Percentiles rank a stretch among this genome's conserved stretches.
These are phyloP conservation scores for Setaria italica DNA, from an alignment of 202 grass and related monocot genomes.

Conservation along the genomic window DNA sequence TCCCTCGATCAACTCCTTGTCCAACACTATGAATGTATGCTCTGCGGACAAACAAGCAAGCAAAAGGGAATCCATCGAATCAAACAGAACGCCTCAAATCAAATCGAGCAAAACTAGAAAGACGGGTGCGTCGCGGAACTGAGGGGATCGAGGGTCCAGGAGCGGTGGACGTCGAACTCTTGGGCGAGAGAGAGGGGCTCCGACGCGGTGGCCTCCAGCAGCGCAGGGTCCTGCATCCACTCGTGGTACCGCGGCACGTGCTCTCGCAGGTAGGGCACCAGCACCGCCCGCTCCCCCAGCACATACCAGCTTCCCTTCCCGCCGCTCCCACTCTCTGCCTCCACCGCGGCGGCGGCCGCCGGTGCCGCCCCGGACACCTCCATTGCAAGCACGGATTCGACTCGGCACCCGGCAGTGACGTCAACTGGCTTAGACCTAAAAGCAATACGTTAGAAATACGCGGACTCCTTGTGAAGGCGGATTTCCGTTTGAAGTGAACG, in stretches of 20 bases:
- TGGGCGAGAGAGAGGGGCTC: constrained; percentile 79
- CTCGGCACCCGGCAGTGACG: neutral
- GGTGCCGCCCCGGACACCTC: constrained; percentile 32
- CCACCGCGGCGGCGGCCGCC: neutral
- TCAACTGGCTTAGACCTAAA: neutral
- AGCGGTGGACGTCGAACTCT: constrained; percentile 86
- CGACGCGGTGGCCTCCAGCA: constrained; percentile 83
- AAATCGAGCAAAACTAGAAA: constrained; percentile 10
- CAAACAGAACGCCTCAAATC: constrained; percentile 16
- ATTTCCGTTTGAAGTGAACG: neutral
- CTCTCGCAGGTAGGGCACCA: constrained; percentile 87
- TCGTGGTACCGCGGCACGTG: constrained; percentile 83
- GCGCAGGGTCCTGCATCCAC: constrained; percentile 89
- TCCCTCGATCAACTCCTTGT: constrained; percentile 68
- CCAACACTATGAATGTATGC: constrained; percentile 84
- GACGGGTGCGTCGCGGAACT: constrained; percentile 43
- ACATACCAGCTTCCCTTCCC: constrained; percentile 45
- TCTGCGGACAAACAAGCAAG: constrained; percentile 51
- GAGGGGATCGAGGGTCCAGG: constrained; percentile 78
- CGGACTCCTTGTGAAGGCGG: neutral
- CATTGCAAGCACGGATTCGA: constrained; percentile 22
- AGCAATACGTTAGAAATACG: neutral
- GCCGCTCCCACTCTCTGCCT: constrained; percentile 9
- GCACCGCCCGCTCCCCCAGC: constrained; percentile 61
- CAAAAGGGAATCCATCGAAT: neutral